Evolutionary conservation across 257 asterid species (phyloP), one percentile per base, ranked within the genome.

Genomic region (Cordia subcordata): DNA sequence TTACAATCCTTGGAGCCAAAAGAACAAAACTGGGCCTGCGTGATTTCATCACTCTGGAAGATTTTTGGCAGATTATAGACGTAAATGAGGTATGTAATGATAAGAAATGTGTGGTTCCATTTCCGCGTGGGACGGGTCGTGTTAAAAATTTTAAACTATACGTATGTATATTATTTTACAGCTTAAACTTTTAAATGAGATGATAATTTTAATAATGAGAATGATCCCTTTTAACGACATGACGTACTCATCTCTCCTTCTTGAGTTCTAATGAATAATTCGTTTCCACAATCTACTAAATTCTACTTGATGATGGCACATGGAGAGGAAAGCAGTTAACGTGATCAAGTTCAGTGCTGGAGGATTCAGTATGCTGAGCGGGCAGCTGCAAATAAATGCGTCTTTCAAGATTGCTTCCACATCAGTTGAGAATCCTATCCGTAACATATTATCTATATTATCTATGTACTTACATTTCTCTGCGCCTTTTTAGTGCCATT

Each of bases 301-400:
- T 55, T 57, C 52, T 54, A 20, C 64, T 69, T 69, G 52, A 49
- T 75, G 72, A 66, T 79, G 81, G 59, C 49, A 70, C 75, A 68
- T 74, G 93, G 83, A 90, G 98, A 86, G 91, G 57, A 85, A 90
- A 87, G 98, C 98, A 69, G 88, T 87, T 47, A 90, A 85, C 57
- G 82, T 83, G 71, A 77, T 87, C 66, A 81, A 82, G 79, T 87
- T 90, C 82, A 87, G 78, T 59, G 91, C 89, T 63, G 85, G 73
- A 80, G 98, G 96, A 55, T 77, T 90, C 65, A 77, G 62, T 72
- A 62, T 87, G 79, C 77, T 90, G 75, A 78, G 78, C 39, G 95
- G 98, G 44, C 83, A 77, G 72, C 71, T 90, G 39, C 77, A 72
- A n/a, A 82, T 91, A 46, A 90, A 83, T 39, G 96, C 92, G 58